phyloP scores from a whole-genome alignment of 176 grass and related monocot species.

The Carex myosuroides region DNA sequence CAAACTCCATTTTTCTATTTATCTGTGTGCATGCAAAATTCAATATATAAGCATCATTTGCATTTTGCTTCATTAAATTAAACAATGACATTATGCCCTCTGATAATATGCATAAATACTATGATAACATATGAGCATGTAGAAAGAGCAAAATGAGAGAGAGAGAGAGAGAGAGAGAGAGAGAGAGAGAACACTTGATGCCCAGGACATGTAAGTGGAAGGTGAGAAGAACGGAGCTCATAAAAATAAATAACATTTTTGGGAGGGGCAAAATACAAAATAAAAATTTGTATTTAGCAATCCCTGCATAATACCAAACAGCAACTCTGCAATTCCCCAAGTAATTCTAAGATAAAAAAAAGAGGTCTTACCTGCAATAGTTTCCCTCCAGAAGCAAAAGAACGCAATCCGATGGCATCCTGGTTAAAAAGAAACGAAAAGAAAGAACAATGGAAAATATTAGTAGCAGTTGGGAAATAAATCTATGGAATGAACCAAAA shows the following conservation, averaged over 20 bases:
- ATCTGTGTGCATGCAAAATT: constrained; percentile 39
- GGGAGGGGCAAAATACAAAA: background rate
- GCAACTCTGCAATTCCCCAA: constrained; percentile 1
- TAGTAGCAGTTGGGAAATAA: constrained; percentile 11
- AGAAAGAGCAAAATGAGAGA: background rate
- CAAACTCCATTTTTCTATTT: constrained; percentile 85
- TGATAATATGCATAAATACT: background rate
- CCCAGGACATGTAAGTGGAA: background rate
- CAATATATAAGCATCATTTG: background rate
- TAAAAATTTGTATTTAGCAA: background rate
- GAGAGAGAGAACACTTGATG: background rate
- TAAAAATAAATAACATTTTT: background rate
- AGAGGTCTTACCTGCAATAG: constrained; percentile 62
- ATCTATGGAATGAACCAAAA: constrained; percentile 6
- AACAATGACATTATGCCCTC: background rate
- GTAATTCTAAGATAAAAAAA: background rate
- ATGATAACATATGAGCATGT: background rate
- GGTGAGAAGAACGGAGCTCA: background rate
- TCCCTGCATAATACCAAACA: background rate
- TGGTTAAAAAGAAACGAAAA: constrained; percentile 23
- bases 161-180: background rate
- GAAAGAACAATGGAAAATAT: constrained; percentile 14
- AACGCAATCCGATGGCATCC: constrained; percentile 82
- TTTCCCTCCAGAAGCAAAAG: constrained; percentile 89
- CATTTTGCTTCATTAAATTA: background rate